Conservation (phyloP, 1,139 yeast genomes). For the Hemisphaericaspora subhashii region DNA sequence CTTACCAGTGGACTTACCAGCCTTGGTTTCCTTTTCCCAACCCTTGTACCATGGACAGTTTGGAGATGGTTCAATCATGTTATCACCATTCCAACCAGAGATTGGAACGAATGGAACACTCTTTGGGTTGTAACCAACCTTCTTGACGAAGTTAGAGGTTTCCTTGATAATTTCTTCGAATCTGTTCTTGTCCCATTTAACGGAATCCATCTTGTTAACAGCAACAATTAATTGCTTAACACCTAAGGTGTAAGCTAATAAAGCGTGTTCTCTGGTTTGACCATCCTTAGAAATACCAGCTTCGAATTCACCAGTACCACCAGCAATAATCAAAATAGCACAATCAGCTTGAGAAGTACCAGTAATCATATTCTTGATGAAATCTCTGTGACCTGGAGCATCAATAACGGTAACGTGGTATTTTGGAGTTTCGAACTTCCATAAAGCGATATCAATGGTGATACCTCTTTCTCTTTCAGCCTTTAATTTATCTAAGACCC, state of each 20-base stretch:
- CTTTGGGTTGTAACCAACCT: conserved; percentile 93
- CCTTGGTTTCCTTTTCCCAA: conserved; percentile 84
- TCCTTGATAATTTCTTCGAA: conserved; percentile 82
- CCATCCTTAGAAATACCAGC: conserved; percentile 94
- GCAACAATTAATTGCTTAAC: conserved; percentile 87
- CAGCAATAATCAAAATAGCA: conserved; percentile 87
- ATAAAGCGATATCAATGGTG: conserved; percentile 91
- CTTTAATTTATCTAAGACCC: conserved; percentile 95
- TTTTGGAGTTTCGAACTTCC: conserved; percentile 96
- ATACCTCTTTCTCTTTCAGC: conserved; percentile 98
- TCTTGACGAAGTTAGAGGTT: conserved; percentile 85
- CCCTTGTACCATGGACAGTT: conserved; percentile 95
- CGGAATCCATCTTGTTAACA: conserved; percentile 93
- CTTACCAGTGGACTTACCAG: conserved; percentile 78
- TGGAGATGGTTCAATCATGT: conserved; percentile 81
- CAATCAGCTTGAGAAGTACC: conserved; percentile 95
- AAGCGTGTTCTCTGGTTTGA: conserved; percentile 93
- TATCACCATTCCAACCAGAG: conserved; percentile 95
- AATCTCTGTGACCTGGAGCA: conserved; percentile 97
- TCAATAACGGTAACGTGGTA: conserved; percentile 90
- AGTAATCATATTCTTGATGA: conserved; percentile 93
- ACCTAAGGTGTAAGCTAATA: conserved; percentile 88
- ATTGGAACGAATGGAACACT: conserved; percentile 89
- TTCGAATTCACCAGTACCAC: conserved; percentile 93
- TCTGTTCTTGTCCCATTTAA: conserved; percentile 80